Evolutionary conservation across 179 eudicot genomes (phyloP).

Genomic region (Beta lomatogona): DNA sequence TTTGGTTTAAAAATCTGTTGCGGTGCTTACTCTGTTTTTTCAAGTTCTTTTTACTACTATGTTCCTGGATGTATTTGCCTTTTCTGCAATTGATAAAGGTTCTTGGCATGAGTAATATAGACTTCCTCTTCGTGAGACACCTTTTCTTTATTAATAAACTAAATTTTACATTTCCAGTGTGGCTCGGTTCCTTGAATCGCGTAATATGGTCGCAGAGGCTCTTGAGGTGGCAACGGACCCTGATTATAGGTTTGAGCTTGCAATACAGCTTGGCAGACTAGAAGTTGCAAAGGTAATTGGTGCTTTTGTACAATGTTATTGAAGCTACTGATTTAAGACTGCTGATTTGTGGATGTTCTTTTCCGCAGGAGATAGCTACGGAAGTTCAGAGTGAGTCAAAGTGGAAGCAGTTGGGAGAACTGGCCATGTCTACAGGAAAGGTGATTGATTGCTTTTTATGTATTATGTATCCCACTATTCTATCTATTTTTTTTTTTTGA

Average conservation of each 20-base stretch:
- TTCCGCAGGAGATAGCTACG: conserved; percentile 76
- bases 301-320: neutral
- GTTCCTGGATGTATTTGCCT: neutral
- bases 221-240: conserved; percentile 94
- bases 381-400: conserved; percentile 88
- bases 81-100: neutral
- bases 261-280: conserved; percentile 88
- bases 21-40: neutral
- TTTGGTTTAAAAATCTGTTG: neutral
- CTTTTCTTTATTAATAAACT: conserved; percentile 1
- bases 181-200: conserved; percentile 92
- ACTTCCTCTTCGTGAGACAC: neutral
- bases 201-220: conserved; percentile 90
- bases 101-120: neutral
- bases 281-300: conserved; percentile 77
- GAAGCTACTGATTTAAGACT: conserved; percentile 15
- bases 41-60: neutral
- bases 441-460: conserved; percentile 35
- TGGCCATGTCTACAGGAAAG: conserved; percentile 96
- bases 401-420: conserved; percentile 97
- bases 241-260: conserved; percentile 96
- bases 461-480: neutral
- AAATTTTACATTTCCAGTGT: conserved; percentile 48
- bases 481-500: neutral
- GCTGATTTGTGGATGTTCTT: conserved; percentile 18